Evolutionary conservation across 1,139 yeast species (phyloP).

Genomic region (Blastobotrys petasosporus): DNA sequence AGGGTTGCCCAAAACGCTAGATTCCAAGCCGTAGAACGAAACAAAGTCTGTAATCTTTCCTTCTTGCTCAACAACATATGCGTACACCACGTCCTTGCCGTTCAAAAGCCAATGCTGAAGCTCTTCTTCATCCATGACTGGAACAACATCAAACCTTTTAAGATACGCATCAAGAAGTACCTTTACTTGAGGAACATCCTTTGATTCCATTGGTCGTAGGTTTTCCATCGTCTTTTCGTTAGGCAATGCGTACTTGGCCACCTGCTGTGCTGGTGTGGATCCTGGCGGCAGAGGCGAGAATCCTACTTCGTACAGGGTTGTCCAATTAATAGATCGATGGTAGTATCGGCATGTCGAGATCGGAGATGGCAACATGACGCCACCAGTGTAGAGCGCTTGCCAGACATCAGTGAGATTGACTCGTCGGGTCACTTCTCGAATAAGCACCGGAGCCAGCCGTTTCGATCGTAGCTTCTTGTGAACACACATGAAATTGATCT

Average conservation of each 20-base stretch:
- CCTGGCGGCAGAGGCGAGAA: constrained; percentile 70
- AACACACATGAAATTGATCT: constrained; percentile 87
- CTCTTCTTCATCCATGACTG: constrained; percentile 64
- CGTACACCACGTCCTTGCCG: constrained; percentile 51
- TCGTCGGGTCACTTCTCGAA: constrained; percentile 90
- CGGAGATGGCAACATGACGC: constrained; percentile 86
- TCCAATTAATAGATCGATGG: constrained; percentile 93
- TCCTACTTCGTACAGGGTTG: constrained; percentile 81
- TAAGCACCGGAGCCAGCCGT: constrained; percentile 87
- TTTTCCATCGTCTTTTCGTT: constrained; percentile 49
- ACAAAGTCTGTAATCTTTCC: constrained; percentile 80
- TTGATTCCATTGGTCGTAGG: constrained; percentile 53
- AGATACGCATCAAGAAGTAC: constrained; percentile 58
- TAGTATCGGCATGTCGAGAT: constrained; percentile 85
- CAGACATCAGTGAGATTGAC: constrained; percentile 79
- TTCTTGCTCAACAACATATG: constrained; percentile 63
- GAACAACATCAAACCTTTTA: constrained; percentile 64
- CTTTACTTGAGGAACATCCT: constrained; percentile 62
- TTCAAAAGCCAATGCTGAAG: constrained; percentile 74
- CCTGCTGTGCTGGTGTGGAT: constrained; percentile 74
- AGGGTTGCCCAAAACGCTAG: constrained; percentile 68
- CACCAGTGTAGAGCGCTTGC: constrained; percentile 97
- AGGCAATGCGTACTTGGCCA: constrained; percentile 71
- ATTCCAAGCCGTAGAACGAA: constrained; percentile 84
- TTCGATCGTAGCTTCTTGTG: constrained; percentile 93